A percentile compares a stretch with the other conserved stretches of the same genome.
Evolutionary conservation across 495 filamentous ascomycete species (phyloP).

Genomic region (Aspergillus diversus): DNA sequence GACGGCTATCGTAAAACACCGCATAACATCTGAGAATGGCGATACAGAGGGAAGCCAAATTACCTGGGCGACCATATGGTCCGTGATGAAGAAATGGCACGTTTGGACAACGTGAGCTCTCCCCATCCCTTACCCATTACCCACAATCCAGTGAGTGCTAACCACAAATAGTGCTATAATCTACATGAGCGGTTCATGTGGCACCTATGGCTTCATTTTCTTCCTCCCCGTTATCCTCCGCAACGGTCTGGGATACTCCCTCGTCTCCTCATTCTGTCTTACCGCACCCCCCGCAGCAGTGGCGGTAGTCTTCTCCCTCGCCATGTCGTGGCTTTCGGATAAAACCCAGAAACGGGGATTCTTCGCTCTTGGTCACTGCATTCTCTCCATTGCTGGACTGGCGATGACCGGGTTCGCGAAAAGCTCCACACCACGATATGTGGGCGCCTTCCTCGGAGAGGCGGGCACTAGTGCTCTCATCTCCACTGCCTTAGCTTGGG

Average conservation of each 20-base stretch:
- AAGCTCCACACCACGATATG: not conserved
- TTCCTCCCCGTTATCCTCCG: slow-evolving; percentile 3
- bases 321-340: not conserved
- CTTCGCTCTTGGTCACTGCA: not conserved
- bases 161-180: not conserved
- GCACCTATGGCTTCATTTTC: not conserved
- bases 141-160: no score
- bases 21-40: not conserved
- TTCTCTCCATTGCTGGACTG: not conserved
- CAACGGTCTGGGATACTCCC: slow-evolving; percentile 2
- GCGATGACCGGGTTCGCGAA: not conserved
- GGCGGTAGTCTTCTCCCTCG: not conserved
- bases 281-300: not conserved
- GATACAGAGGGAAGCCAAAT: not conserved
- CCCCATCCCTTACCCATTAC: no score
- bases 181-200: not conserved
- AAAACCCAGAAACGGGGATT: not conserved
- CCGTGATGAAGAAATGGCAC: not conserved
- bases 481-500: not conserved
- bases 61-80: not conserved
- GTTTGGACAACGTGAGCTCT: not conserved
- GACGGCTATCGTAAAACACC: not conserved
- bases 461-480: not conserved
- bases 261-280: not conserved
- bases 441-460: slow-evolving; percentile 3